These are phyloP conservation scores for Crassisporium funariophilum DNA, from an alignment of 768 basidiomycete genomes.

Conservation along the genomic window DNA sequence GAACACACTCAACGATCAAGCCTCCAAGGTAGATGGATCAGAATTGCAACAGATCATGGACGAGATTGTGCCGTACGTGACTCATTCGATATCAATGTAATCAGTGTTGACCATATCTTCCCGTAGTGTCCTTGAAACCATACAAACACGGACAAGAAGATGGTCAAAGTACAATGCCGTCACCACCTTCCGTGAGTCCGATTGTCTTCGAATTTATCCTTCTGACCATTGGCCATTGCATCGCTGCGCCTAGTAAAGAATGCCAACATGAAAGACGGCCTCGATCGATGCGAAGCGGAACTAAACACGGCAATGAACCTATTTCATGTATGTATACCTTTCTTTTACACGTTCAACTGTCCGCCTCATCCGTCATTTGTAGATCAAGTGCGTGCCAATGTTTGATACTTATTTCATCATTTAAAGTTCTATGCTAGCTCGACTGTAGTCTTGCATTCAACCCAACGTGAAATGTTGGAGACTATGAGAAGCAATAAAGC, in stretches of 20 bases:
- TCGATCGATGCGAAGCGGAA: slow-evolving; percentile 45
- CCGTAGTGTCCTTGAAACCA: slow-evolving; percentile 45
- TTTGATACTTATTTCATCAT: slow-evolving; percentile 1
- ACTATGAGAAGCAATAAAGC: slow-evolving; percentile 31
- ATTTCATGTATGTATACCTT: slow-evolving; percentile 39
- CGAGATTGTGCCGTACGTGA: slow-evolving; percentile 44
- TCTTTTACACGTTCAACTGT: neutral
- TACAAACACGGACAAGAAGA: slow-evolving; percentile 38
- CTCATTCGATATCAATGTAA: neutral
- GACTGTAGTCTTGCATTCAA: slow-evolving; percentile 27
- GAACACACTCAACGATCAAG: slow-evolving; percentile 41
- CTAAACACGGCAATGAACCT: slow-evolving; percentile 42
- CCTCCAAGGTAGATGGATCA: slow-evolving; percentile 38
- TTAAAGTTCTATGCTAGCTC: slow-evolving; percentile 20
- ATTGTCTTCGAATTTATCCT: no score
- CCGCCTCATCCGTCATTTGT: slow-evolving; percentile 1
- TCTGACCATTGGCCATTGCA: no score
- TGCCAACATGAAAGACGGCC: slow-evolving; percentile 46
- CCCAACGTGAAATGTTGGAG: slow-evolving; percentile 32
- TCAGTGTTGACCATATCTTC: neutral
- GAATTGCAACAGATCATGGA: slow-evolving; percentile 43
- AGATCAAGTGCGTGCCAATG: slow-evolving; percentile 19
- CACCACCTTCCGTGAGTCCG: slow-evolving; percentile 38
- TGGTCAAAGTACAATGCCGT: slow-evolving; percentile 43
- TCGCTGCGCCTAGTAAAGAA: slow-evolving; percentile 41